Evolutionary conservation across 2,329 filamentous ascomycete species (phyloP).

Genomic region (Alternaria ventricosa): DNA sequence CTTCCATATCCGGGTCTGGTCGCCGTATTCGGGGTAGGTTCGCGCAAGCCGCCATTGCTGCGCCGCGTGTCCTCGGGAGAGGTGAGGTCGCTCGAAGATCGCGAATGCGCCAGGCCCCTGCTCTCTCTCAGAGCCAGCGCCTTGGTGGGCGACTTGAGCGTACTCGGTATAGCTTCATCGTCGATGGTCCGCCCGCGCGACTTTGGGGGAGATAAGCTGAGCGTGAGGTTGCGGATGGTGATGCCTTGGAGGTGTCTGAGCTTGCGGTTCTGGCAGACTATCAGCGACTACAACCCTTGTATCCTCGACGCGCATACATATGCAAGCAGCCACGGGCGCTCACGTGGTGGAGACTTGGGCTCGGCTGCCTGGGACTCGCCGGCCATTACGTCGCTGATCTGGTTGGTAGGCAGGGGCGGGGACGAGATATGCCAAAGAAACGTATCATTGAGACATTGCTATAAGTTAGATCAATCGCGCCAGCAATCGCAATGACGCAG

Average conservation of each 20-base stretch:
- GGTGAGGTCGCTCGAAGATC: constrained; percentile 63
- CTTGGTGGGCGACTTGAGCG: constrained; percentile 71
- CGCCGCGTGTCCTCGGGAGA: constrained; percentile 32
- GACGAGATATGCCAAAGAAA: neutral
- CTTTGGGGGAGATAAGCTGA: constrained; percentile 60
- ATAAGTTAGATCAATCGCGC: neutral
- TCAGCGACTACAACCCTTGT: neutral
- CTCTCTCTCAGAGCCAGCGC: constrained; percentile 61
- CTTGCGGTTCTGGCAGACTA: constrained; percentile 73
- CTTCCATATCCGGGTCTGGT: constrained; percentile 43
- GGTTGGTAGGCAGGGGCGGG: neutral
- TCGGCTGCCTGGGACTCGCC: constrained; percentile 17
- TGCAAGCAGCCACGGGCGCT: constrained; percentile 49
- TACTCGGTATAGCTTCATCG: constrained; percentile 74
- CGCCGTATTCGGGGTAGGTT: constrained; percentile 27
- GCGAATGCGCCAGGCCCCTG: constrained; percentile 61
- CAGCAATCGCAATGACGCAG: constrained; percentile 3
- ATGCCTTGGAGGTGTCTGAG: constrained; percentile 87
- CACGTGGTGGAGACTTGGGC: constrained; percentile 30
- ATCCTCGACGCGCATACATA: constrained; percentile 31
- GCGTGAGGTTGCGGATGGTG: constrained; percentile 82
- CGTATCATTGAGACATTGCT: constrained; percentile 12
- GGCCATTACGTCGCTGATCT: constrained; percentile 31
- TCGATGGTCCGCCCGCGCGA: constrained; percentile 70
- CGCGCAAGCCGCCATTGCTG: constrained; percentile 29